These are phyloP conservation scores for Kazachstania sp. DNA, from an alignment of 1,139 yeast genomes.

Conservation along the genomic window DNA sequence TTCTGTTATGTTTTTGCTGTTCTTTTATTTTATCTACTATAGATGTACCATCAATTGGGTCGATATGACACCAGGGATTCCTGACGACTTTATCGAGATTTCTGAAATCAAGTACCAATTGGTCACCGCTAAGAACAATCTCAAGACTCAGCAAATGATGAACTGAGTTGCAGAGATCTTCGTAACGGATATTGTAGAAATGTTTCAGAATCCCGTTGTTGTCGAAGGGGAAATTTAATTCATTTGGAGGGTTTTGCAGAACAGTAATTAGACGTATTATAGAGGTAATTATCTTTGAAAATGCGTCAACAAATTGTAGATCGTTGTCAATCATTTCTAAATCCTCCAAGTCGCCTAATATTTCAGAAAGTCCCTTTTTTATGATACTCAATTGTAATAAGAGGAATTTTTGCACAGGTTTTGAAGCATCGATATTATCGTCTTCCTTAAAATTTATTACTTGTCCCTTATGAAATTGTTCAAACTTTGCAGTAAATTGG, in stretches of 20 bases:
- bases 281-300: constrained; percentile 15
- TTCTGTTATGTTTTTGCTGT: constrained; percentile 19
- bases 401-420: constrained; percentile 11
- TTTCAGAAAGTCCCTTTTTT: constrained; percentile 13
- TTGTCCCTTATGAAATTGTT: constrained; percentile 27
- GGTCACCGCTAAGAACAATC: constrained; percentile 23
- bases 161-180: constrained; percentile 18
- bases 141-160: constrained; percentile 26
- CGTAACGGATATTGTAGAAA: constrained; percentile 17
- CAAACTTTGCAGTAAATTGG: constrained; percentile 24
- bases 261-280: constrained; percentile 22
- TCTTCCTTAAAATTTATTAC: constrained; percentile 9
- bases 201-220: constrained; percentile 22
- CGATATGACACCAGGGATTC: constrained; percentile 33
- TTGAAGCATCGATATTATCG: background rate
- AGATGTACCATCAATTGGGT: constrained; percentile 28
- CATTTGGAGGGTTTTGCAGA: constrained; percentile 28
- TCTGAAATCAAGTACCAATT: constrained; percentile 26
- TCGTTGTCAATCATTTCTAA: constrained; percentile 14
- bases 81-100: constrained; percentile 26
- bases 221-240: constrained; percentile 25
- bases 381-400: constrained; percentile 20
- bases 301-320: constrained; percentile 13
- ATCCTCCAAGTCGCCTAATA: constrained; percentile 12
- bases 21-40: constrained; percentile 25